Base-by-base conservation (phyloP, 495 filamentous ascomycete species). In the Neurospora sp. region DNA sequence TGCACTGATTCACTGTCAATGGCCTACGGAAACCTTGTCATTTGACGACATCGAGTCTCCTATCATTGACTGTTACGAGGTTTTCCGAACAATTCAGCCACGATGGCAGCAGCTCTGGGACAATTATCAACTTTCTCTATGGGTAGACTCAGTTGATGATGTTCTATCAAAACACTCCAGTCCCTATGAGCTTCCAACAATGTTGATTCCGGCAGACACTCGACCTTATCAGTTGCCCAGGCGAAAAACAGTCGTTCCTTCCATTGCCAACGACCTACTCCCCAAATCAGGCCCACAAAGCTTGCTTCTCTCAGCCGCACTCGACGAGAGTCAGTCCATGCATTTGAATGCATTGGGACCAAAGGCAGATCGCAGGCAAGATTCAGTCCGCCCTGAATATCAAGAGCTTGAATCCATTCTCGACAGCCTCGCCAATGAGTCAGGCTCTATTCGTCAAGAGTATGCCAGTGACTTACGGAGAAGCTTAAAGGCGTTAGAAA, bases 401-500 rank as follows among this genome's bases (percentile, higher is more conserved):
- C 54, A 37, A 18, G 54, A 66, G 27, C 54, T 66, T 35, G 54
- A 66, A 4, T 66, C 12, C 12, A 66, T 66, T 37, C 54, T 66
- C 0, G 54, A 3, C 7, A 35, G 54, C 27, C 54, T 66, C 14
- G 23, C 14, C 14, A 66, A 66, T 0, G 27, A 66, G 3, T 16
- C 54, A 37, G 54, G 54, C 5, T 66, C 14, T 35, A 66, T 66
- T 66, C 54, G 54, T 35, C 27, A 66, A 66, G 54, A 66, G 2
- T 78, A 78, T 72, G 69, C 76, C 2, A 44, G 20, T 16, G 75
- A 75, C 20, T 69, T 80, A 4, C 66, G 74, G 38, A 9, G 35
- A 48, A 44, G 81, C 79, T 3, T 78, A 79, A 23, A 76, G 76
- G 48, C 74, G 62, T 27, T 74, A 46, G 69, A 66, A 59, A 77